Percentiles rank a stretch among this genome's conserved stretches.
These are phyloP conservation scores for Terfezia boudieri DNA, from an alignment of 495 filamentous ascomycete genomes.

Conservation along the genomic window DNA sequence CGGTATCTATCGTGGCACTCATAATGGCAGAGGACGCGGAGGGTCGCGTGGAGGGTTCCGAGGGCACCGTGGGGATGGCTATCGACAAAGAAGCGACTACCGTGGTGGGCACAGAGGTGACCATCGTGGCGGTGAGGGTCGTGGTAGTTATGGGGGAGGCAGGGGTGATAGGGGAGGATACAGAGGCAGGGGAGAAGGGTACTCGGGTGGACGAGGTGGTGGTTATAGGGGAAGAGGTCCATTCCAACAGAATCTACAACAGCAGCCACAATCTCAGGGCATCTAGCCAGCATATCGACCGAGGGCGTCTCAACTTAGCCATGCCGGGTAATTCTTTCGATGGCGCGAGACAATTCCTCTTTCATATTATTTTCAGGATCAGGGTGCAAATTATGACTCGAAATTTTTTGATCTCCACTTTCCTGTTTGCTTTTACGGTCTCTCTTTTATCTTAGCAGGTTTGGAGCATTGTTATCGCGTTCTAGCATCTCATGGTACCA, in stretches of 20 bases:
- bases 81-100: conserved; percentile 6
- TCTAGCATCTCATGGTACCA: not conserved
- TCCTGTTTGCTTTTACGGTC: not conserved
- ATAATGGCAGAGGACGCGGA: not conserved
- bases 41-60: conserved; percentile 5
- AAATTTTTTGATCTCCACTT: not conserved
- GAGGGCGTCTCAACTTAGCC: not conserved
- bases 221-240: conserved; percentile 6
- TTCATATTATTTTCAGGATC: not conserved
- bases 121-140: conserved; percentile 1
- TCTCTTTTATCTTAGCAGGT: not conserved
- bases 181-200: conserved; percentile 9
- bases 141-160: conserved; percentile 4
- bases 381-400: not conserved
- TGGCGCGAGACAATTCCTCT: too few species aligned
- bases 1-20: not conserved
- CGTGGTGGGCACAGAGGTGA: conserved; percentile 8
- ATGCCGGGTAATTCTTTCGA: too few species aligned
- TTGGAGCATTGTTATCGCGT: not conserved
- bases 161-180: conserved; percentile 9
- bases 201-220: conserved; percentile 1
- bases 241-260: not conserved
- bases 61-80: conserved; percentile 8
- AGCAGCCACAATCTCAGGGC: not conserved
- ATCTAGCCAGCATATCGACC: not conserved